Conservation (phyloP, 768 basidiomycete species). For the Macrolepiota fuliginosa region DNA sequence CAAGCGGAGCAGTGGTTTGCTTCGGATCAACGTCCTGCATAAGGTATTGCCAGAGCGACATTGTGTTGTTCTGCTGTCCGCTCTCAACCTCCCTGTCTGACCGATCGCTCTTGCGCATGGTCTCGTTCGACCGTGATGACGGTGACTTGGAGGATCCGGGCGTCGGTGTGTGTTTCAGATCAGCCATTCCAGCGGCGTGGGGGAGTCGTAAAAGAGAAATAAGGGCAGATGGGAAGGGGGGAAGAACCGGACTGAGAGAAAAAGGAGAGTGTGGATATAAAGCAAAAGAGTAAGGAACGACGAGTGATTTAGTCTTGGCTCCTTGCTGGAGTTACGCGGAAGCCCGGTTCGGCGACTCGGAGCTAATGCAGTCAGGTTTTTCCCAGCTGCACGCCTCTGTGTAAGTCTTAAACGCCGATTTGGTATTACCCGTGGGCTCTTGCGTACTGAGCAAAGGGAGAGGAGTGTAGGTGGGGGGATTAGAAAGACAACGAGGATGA, state of each 20-base stretch:
- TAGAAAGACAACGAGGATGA: neutral
- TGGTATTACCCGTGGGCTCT: neutral
- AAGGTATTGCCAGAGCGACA: conserved; percentile 36
- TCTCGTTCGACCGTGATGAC: neutral
- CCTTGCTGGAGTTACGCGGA: conserved; percentile 5
- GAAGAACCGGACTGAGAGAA: neutral
- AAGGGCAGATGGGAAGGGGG: neutral
- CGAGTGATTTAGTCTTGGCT: neutral
- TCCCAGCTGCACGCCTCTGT: neutral
- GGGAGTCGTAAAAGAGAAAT: neutral
- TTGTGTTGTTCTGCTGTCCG: neutral
- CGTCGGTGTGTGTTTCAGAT: neutral
- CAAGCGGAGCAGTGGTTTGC: conserved; percentile 49
- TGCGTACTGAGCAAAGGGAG: neutral
- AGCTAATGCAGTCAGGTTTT: neutral
- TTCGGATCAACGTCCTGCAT: conserved; percentile 49
- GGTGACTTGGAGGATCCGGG: neutral
- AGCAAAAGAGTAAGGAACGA: neutral
- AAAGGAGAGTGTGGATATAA: neutral
- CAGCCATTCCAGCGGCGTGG: neutral
- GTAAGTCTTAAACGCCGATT: neutral
- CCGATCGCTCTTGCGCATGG: neutral
- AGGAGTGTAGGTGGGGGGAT: neutral
- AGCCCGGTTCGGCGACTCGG: conserved; percentile 11
- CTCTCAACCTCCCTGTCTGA: conserved; percentile 4